These are phyloP conservation scores for Aspergillus puulaauensis DNA, from an alignment of 2,329 filamentous ascomycete species.

Conservation along the genomic window DNA sequence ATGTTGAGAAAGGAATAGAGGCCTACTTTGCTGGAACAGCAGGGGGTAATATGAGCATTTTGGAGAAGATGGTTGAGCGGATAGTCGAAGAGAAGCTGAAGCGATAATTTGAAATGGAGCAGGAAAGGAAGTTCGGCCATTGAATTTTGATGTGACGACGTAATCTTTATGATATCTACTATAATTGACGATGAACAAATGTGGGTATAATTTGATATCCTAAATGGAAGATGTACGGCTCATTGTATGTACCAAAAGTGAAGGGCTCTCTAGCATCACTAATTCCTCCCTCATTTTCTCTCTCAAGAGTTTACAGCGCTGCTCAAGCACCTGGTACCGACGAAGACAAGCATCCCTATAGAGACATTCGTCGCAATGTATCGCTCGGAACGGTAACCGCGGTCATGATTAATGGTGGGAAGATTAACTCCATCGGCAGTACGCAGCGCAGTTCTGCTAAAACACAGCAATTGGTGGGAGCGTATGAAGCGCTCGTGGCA, in stretches of 20 bases:
- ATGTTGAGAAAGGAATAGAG: constrained; percentile 73
- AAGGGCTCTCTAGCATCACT: background rate
- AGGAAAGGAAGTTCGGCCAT: background rate
- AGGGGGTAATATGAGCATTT: constrained; percentile 48
- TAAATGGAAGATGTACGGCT: background rate
- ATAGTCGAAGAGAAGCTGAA: constrained; percentile 71
- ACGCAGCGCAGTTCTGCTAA: background rate
- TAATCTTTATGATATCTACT: background rate
- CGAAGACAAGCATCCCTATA: background rate
- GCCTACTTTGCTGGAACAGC: constrained; percentile 64
- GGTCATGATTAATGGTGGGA: background rate
- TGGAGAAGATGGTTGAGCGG: constrained; percentile 72
- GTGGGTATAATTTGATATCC: constrained; percentile 18
- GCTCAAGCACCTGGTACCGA: background rate
- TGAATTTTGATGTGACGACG: background rate
- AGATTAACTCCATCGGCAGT: background rate
- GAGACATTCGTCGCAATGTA: background rate
- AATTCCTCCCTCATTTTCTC: background rate
- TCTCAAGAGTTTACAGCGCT: background rate
- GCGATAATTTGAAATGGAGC: constrained; percentile 21
- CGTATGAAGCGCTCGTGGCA: background rate
- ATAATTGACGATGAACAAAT: constrained; percentile 1
- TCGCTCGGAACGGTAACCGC: background rate
- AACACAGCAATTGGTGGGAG: background rate
- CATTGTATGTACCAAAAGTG: background rate